Evolutionary conservation across 148 eudicot species (phyloP).

Genomic region (Mesembryanthemum crystallinum): DNA sequence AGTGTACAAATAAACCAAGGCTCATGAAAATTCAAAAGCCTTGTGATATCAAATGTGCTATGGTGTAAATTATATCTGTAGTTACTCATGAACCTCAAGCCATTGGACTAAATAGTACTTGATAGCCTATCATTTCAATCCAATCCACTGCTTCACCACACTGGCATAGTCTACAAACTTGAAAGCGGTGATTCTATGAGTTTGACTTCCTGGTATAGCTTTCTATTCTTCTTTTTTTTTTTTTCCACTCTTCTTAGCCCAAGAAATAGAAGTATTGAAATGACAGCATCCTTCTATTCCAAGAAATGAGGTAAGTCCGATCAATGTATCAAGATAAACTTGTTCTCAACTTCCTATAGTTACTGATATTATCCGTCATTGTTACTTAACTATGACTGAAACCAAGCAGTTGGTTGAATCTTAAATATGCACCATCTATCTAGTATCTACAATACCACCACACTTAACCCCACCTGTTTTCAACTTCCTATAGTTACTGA

Average conservation of each 20-base stretch:
- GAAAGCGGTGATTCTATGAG: not conserved
- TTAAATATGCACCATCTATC: not conserved
- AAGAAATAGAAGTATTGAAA: not conserved
- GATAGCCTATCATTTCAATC: not conserved
- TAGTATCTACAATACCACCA: not conserved
- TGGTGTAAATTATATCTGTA: not conserved
- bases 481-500: no score
- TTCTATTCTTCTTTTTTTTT: not conserved
- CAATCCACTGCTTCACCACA: not conserved
- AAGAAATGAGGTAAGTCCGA: not conserved
- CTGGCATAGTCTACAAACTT: not conserved
- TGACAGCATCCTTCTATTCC: not conserved
- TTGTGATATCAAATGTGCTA: no score
- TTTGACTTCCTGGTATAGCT: not conserved
- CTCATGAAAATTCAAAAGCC: not conserved
- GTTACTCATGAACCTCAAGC: not conserved
- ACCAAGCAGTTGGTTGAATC: no score
- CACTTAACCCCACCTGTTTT: not conserved
- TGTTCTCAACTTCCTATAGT: slow-evolving; percentile 1
- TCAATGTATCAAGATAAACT: not conserved
- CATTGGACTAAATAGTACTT: not conserved
- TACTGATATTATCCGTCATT: not conserved
- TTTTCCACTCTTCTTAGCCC: not conserved
- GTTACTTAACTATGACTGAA: not conserved
- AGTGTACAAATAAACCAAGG: not conserved